Evolutionary conservation across 2,329 filamentous ascomycete species (phyloP), one percentile per base, ranked within the genome.

Genomic region (Pleurostoma richardsiae): DNA sequence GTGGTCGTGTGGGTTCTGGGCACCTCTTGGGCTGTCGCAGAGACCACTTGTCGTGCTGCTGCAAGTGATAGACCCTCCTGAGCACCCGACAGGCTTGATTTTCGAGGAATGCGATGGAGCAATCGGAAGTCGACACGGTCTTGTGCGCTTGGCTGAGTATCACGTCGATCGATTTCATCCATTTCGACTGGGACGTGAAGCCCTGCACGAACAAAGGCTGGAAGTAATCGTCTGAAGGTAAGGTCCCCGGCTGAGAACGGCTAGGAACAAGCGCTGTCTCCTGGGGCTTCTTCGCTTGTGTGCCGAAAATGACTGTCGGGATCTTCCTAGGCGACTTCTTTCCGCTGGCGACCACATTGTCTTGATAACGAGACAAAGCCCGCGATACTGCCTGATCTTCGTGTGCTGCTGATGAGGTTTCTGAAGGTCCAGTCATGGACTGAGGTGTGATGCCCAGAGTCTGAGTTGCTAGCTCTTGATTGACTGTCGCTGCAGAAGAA

Each of bases 41-140:
- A 4, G 91, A 94, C 92, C 94, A 97, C 58, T 92, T 86, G 56
- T 95, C 90, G 30, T 86, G 83, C 59, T 92, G 90, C 60, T 99
- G 94, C 29, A 97, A 73, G 51, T 92, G 84, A 61, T 96, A 96
- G 3, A 99, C 90, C 10, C 90, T 78, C 47, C 90, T 84, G 4
- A 97, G 67, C 30, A 96, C 88, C 47, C 89, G 85, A 58, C 89
- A 94, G 44, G 95, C 89, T 64, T 95, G 90, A 48, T 86, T 84
- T 57, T 97, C 91, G 42, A 90, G 82, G 39, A 95, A 82, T 40
- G 90, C 86, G 2, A 95, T 80, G 48, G 90, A 84, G 43, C 91
- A 85, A 60, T 96, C 91, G 2, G 85, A 76, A 0, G 92, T 97
- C 2, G 86, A 90, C 8, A 97, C 73, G 0, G 90, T 95, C 64